Evolutionary conservation across 345 rosid species (phyloP).

Genomic region (Arabis alpina): DNA sequence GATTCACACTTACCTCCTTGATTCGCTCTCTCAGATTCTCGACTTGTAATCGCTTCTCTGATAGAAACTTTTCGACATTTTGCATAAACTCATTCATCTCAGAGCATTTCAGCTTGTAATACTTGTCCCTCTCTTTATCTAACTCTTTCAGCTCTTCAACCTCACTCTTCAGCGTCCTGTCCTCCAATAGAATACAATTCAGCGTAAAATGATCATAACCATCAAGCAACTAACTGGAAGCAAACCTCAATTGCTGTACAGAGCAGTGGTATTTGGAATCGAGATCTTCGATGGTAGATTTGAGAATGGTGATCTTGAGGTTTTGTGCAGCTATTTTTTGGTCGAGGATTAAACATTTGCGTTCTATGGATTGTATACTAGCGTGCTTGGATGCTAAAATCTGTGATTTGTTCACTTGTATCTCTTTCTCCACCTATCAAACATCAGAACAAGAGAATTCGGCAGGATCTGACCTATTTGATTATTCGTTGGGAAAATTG

Average conservation of each 20-base stretch:
- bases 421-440: conserved; percentile 68
- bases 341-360: conserved; percentile 58
- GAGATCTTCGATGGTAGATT: conserved; percentile 51
- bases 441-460: not conserved
- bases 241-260: conserved; percentile 50
- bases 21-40: conserved; percentile 46
- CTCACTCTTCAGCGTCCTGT: conserved; percentile 60
- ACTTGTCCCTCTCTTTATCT: conserved; percentile 60
- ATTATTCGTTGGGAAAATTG: not conserved
- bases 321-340: conserved; percentile 59
- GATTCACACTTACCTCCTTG: conserved; percentile 45
- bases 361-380: conserved; percentile 52
- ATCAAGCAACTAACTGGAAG: too few species aligned
- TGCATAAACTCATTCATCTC: conserved; percentile 62
- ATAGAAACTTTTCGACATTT: conserved; percentile 44
- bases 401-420: conserved; percentile 55
- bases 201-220: not conserved
- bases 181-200: not conserved
- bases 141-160: conserved; percentile 59
- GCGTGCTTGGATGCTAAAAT: conserved; percentile 52
- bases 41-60: conserved; percentile 44
- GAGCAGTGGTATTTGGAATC: conserved; percentile 47
- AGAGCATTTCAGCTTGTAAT: conserved; percentile 44
- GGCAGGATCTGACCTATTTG: not conserved
- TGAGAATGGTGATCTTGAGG: conserved; percentile 58